phyloP scores from a whole-genome alignment of 441 rosid species.

The Biscutella laevigata region DNA sequence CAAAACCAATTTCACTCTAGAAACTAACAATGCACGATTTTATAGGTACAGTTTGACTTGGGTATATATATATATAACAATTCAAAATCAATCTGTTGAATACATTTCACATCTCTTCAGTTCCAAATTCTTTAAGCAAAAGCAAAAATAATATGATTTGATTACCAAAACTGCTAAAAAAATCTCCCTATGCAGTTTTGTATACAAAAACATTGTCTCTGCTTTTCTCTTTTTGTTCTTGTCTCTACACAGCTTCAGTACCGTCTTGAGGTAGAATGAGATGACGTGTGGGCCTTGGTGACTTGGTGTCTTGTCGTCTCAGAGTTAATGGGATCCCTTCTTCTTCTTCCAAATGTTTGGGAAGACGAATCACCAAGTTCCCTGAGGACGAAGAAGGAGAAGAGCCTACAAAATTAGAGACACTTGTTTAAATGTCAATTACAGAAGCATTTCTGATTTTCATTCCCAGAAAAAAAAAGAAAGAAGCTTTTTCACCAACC shows the following conservation, averaged over 20 bases:
- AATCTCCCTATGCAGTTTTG: no score
- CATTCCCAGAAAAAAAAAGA: conserved; percentile 11
- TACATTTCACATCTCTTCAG: no score
- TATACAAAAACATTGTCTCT: no score
- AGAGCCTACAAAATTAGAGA: background rate
- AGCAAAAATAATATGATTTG: no score
- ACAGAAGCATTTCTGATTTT: background rate
- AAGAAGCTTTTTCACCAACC: conserved; percentile 39
- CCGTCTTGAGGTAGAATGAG: conserved; percentile 15
- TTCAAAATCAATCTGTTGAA: no score
- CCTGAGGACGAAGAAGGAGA: conserved; percentile 38
- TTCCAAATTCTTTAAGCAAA: no score
- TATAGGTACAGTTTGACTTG: no score
- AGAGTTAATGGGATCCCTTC: conserved; percentile 48
- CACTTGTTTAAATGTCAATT: background rate
- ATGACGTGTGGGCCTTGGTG: conserved; percentile 20
- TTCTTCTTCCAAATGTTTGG: conserved; percentile 33
- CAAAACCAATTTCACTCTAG: no score
- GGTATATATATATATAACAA: no score
- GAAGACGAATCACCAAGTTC: conserved; percentile 25
- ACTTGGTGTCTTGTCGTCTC: conserved; percentile 32
- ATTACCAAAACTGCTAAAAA: no score
- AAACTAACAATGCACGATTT: no score
- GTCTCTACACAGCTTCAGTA: conserved; percentile 18
- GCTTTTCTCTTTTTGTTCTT: no score